These are phyloP conservation scores for Yarrowia yakushimensis DNA, from an alignment of 805 yeast species.

Conservation along the genomic window DNA sequence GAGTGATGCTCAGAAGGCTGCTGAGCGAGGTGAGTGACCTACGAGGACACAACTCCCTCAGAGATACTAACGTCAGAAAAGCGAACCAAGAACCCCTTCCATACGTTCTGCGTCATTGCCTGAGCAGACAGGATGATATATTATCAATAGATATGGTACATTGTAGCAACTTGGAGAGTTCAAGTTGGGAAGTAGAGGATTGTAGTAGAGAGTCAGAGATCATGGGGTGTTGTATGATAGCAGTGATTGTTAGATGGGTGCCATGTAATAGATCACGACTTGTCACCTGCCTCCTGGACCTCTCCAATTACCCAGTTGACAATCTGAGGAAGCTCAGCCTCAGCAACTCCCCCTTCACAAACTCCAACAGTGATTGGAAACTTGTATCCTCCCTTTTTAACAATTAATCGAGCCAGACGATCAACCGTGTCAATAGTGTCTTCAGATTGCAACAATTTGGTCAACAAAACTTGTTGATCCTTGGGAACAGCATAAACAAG, in stretches of 20 bases:
- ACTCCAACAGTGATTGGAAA: slow-evolving; percentile 17
- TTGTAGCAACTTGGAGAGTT: too few species aligned
- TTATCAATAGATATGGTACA: too few species aligned
- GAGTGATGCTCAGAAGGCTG: too few species aligned
- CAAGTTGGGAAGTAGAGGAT: too few species aligned
- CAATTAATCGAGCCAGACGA: neutral
- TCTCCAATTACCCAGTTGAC: slow-evolving; percentile 1
- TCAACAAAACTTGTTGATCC: neutral
- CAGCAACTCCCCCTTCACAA: slow-evolving; percentile 14
- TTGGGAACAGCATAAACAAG: neutral
- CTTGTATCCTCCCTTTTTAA: neutral
- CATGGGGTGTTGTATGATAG: too few species aligned
- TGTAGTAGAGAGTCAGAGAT: too few species aligned
- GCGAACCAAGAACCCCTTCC: neutral
- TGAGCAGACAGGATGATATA: too few species aligned
- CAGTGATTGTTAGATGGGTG: too few species aligned
- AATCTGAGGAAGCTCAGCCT: slow-evolving; percentile 7
- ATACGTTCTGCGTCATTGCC: neutral
- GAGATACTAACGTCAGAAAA: neutral
- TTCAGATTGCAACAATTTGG: neutral
- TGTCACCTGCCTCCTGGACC: neutral
- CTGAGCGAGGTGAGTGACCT: too few species aligned
- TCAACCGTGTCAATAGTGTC: slow-evolving; percentile 9
- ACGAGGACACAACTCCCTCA: too few species aligned
- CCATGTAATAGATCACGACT: too few species aligned